Base-by-base conservation (phyloP, 1,284 basidiomycete species). In the Meira nashicola region DNA sequence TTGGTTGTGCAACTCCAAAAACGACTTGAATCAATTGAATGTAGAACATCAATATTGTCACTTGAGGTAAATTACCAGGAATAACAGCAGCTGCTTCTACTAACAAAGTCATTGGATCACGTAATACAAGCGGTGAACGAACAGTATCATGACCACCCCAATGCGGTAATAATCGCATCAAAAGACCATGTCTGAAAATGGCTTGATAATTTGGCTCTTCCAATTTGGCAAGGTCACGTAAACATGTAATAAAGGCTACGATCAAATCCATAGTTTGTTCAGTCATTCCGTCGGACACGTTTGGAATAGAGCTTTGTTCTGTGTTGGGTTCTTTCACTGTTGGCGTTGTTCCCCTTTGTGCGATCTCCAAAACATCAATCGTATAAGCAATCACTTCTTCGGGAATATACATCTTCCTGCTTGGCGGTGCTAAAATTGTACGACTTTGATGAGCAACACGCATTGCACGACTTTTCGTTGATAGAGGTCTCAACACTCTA, bases 11-110 rank as follows among this genome's bases (percentile, higher is more conserved):
- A 12, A 78, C 62, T 33, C 76, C 76, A 58, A 77, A 78, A 21
- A 78, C 65, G 37, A 67, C 66, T 59, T 76, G 76, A 10, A 78
- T 67, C 6, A 78, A 67, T 39, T 64, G 66, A 23, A 68, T 67
- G 62, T 78, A 78, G 70, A 71, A 78, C 70, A 78, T 70, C 4
- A 78, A 65, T 17, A 70, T 64, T n/a, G 74, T 74, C 58, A 73
- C 65, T 62, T 77, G 76, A 38, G 55, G 57, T 37, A 78, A 54
- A 21, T 64, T 57, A 38, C 73, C 66, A 0, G 76, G 76, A 15
- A 66, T 63, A 4, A 77, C 56, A 11, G 70, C 64, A 15, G 76
- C 74, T 10, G 74, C 66, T 55, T 78, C 76, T 19, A 78, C 60
- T 12, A 78, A 58, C 46, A 78, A 70, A 17, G 70, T 73, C 33